A percentile compares a stretch with the other conserved stretches of the same genome.
Evolutionary conservation across 139 green algal species (phyloP).

Genomic region (Tetradesmus lagerheimii): DNA sequence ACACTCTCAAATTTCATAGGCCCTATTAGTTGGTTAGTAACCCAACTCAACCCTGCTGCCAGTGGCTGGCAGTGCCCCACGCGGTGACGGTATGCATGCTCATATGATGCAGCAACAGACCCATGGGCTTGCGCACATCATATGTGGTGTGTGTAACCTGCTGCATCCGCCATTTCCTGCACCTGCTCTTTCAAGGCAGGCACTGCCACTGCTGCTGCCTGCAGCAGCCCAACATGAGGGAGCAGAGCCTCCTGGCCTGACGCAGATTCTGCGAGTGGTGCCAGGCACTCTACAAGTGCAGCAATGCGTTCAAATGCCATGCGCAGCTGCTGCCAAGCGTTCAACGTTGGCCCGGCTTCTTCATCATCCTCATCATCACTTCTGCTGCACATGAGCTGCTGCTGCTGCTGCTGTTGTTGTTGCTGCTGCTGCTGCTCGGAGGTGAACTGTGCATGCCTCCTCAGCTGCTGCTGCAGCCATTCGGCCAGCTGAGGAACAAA

Average conservation of each 20-base stretch:
- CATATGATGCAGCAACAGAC: too few relatives aligned
- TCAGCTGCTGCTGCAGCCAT: neutral
- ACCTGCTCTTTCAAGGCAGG: neutral
- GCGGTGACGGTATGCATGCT: too few relatives aligned
- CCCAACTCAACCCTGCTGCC: too few relatives aligned
- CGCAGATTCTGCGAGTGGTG: neutral
- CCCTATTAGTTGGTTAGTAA: too few relatives aligned
- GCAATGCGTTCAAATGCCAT: neutral
- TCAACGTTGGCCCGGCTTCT: neutral
- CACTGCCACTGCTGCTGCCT: neutral
- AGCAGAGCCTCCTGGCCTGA: neutral
- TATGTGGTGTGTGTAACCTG: too few relatives aligned
- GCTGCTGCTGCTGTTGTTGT: neutral
- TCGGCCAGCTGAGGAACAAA: neutral
- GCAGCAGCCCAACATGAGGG: neutral
- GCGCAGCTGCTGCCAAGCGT: neutral
- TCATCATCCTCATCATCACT: neutral
- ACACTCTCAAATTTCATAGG: too few relatives aligned
- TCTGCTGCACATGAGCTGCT: neutral
- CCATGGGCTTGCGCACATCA: too few relatives aligned
- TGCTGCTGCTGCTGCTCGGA: too few relatives aligned
- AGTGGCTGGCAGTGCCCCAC: too few relatives aligned
- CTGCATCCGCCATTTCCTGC: neutral
- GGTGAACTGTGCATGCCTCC: too few relatives aligned
- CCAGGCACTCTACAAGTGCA: neutral